These are phyloP conservation scores for Mycena galericulata DNA, from an alignment of 768 basidiomycete species.

Conservation along the genomic window DNA sequence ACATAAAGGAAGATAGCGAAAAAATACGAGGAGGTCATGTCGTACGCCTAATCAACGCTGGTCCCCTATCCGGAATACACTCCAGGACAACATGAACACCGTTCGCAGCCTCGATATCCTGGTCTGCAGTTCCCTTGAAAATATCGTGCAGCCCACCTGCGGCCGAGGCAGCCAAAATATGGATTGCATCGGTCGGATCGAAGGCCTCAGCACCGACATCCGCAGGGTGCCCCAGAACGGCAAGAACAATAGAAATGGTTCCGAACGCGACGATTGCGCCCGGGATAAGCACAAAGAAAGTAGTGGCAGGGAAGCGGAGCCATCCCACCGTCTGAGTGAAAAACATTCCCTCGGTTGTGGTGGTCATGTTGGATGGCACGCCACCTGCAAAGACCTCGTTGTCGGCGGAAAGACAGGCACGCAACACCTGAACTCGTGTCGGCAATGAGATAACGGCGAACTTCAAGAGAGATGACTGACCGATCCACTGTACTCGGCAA, in stretches of 20 bases:
- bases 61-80: background rate
- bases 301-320: background rate
- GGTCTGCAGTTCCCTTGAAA: background rate
- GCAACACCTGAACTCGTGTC: background rate
- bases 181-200: background rate
- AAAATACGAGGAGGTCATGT: too few species aligned
- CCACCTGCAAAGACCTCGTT: background rate
- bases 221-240: background rate
- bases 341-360: background rate
- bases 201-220: background rate
- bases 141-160: background rate
- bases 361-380: background rate
- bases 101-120: background rate
- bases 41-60: background rate
- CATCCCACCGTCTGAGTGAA: background rate
- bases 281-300: background rate
- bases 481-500: slow-evolving; percentile 4
- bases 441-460: background rate
- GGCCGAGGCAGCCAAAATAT: background rate
- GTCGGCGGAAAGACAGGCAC: background rate
- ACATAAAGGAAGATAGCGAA: too few species aligned
- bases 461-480: background rate
- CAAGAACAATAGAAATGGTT: background rate
- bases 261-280: slow-evolving; percentile 5
- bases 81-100: background rate